Percentiles rank a stretch among this genome's conserved stretches.
phyloP scores from a whole-genome alignment of 257 asterid species.

The Salvia hispanica region DNA sequence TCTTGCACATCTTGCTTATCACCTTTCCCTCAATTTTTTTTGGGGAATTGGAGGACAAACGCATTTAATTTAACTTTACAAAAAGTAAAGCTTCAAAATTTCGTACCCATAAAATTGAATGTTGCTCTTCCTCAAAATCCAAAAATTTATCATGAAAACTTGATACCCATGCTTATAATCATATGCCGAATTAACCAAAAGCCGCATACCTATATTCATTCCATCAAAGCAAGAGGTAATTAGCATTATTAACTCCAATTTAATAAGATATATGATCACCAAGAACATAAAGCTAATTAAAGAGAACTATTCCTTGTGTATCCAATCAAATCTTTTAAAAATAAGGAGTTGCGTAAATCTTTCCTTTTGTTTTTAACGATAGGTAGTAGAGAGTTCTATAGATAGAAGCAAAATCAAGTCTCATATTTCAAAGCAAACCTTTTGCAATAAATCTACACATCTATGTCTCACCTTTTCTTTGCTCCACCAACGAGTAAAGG shows the following conservation, averaged over 20 bases:
- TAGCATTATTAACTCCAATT: constrained; percentile 11
- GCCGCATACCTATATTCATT: constrained; percentile 10
- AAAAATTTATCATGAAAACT: constrained; percentile 6
- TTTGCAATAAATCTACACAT: neutral
- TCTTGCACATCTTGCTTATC: constrained; percentile 2
- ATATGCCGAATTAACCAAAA: neutral
- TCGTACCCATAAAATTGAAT: constrained; percentile 17
- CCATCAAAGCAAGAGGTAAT: constrained; percentile 26
- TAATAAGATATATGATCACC: neutral
- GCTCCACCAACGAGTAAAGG: neutral
- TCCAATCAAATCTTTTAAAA: no score
- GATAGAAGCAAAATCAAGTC: constrained; percentile 38
- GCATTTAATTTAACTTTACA: neutral
- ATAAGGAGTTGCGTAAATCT: no score
- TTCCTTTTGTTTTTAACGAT: no score
- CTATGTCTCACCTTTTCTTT: constrained; percentile 1
- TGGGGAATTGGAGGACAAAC: neutral
- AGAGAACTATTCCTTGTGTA: no score
- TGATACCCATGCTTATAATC: constrained; percentile 11
- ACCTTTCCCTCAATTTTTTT: neutral
- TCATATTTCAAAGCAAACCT: constrained; percentile 30
- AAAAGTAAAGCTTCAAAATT: neutral
- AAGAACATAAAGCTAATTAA: neutral
- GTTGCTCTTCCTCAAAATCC: constrained; percentile 23
- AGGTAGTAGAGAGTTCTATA: neutral